Percentiles rank a stretch among this genome's conserved stretches.
Conservation (phyloP, 2,329 filamentous ascomycete species). For the Talaromyces sp. region DNA sequence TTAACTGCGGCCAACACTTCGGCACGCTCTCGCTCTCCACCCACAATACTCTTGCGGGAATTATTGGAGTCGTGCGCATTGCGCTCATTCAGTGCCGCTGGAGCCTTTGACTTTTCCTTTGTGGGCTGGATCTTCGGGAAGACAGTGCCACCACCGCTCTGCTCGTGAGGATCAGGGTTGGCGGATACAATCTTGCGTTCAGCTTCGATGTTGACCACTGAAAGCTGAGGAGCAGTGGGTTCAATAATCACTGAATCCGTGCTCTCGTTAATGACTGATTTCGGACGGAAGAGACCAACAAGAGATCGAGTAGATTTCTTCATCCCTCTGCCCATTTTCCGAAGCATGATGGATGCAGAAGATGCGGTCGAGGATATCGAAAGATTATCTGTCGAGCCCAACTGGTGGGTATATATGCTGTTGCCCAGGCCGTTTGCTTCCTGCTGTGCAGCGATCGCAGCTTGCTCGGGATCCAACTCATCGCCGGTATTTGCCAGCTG, state of each 20-base stretch:
- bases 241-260: constrained; percentile 62
- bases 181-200: constrained; percentile 80
- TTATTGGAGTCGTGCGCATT: constrained; percentile 35
- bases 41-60: constrained; percentile 78
- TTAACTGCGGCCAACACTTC: constrained; percentile 88
- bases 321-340: constrained; percentile 98
- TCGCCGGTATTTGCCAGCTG: constrained; percentile 58
- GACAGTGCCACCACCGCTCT: constrained; percentile 66
- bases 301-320: constrained; percentile 89
- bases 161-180: constrained; percentile 58
- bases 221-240: constrained; percentile 75
- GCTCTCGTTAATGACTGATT: constrained; percentile 75
- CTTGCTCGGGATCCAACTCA: constrained; percentile 79
- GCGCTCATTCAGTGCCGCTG: constrained; percentile 26
- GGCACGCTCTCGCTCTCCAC: constrained; percentile 81
- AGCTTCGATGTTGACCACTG: constrained; percentile 92
- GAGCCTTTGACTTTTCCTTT: constrained; percentile 54
- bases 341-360: constrained; percentile 54
- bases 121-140: constrained; percentile 81
- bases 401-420: constrained; percentile 77
- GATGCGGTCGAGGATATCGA: constrained; percentile 47
- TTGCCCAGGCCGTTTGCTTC: constrained; percentile 88
- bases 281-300: constrained; percentile 89
- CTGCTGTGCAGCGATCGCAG: constrained; percentile 83
- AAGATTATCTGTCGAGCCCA: constrained; percentile 88